Conservation (phyloP, 164 flowering plant genomes). For the Piper longum region DNA sequence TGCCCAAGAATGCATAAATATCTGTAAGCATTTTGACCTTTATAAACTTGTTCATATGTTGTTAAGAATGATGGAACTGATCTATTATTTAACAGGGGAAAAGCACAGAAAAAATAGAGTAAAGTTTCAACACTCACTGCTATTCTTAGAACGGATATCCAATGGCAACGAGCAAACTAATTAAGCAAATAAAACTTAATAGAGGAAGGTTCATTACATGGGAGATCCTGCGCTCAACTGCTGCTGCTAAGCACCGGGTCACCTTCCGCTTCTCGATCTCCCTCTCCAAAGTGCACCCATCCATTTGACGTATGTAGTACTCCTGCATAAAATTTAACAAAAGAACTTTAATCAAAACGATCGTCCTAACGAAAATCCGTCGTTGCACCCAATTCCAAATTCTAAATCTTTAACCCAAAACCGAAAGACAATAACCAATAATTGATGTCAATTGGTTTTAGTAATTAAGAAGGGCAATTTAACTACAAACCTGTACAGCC, state of each 20-base stretch:
- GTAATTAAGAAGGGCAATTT: no score
- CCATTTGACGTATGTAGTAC: constrained; percentile 56
- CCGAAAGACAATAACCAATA: no score
- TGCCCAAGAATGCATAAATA: constrained; percentile 12
- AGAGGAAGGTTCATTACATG: constrained; percentile 27
- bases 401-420: no score
- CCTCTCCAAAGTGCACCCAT: constrained; percentile 48
- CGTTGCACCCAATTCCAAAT: no score
- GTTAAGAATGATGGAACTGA: background rate
- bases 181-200: background rate
- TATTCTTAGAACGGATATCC: background rate
- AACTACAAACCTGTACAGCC: constrained; percentile 52
- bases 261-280: constrained; percentile 45
- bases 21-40: background rate
- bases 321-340: constrained; percentile 35
- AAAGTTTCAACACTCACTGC: no score
- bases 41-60: background rate
- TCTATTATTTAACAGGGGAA: no score
- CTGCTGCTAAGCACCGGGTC: constrained; percentile 52
- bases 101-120: no score
- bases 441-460: no score
- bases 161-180: background rate
- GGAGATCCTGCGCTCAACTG: constrained; percentile 63
- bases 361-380: background rate
- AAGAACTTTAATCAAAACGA: background rate